phyloP scores from a whole-genome alignment of 352 stramenopile species.

The Pythium coloratum region DNA sequence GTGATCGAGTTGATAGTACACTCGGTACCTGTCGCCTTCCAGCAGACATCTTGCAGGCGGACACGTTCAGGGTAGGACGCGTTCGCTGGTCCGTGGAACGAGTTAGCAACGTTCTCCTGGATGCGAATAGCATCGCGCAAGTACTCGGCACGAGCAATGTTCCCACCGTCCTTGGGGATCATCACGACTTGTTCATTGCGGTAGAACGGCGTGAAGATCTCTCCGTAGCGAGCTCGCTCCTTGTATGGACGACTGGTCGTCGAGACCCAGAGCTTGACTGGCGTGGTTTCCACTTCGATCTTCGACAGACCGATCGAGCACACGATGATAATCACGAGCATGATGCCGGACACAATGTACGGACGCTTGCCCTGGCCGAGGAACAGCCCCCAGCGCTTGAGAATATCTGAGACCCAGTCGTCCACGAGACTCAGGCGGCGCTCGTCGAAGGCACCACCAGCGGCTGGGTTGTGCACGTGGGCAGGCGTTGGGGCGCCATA shows the following conservation, averaged over 20 bases:
- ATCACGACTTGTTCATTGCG: conserved; percentile 56
- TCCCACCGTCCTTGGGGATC: conserved; percentile 47
- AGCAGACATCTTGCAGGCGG: conserved; percentile 49
- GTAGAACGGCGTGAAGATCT: conserved; percentile 62
- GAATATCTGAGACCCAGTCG: conserved; percentile 22
- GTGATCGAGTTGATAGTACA: conserved; percentile 63
- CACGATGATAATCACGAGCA: conserved; percentile 23
- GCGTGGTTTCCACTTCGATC: conserved; percentile 46
- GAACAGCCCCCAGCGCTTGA: conserved; percentile 49
- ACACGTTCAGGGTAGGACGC: conserved; percentile 29
- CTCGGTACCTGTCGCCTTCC: conserved; percentile 45
- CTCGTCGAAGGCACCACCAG: conserved; percentile 14
- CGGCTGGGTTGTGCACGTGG: conserved; percentile 5
- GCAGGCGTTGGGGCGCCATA: conserved; percentile 17
- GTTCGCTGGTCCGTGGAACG: conserved; percentile 11
- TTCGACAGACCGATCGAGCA: conserved; percentile 30
- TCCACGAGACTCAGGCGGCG: conserved; percentile 35
- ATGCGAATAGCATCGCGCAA: conserved; percentile 49
- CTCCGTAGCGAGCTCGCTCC: conserved; percentile 40
- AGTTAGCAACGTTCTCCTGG: conserved; percentile 36
- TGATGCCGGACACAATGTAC: conserved; percentile 26
- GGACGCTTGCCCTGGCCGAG: conserved; percentile 31
- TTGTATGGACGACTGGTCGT: conserved; percentile 44
- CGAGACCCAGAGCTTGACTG: conserved; percentile 59
- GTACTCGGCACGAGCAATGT: conserved; percentile 39